phyloP scores from a whole-genome alignment of 192 early-diverging fungal genomes.

The Backusella morwellensis region DNA sequence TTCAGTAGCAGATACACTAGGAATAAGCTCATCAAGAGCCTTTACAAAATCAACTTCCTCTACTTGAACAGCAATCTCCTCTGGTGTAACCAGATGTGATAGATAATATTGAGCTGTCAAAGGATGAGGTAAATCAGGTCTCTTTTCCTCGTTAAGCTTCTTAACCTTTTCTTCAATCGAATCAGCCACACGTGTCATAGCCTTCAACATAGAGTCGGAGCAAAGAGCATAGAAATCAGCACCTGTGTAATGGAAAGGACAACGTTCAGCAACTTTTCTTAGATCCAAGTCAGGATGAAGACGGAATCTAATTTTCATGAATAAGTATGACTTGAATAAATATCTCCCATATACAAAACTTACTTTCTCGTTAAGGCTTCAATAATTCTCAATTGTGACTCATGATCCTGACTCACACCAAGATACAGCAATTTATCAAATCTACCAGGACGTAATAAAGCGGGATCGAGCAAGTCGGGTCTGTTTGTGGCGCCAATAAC shows the following conservation, averaged over 20 bases:
- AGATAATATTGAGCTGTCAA: constrained; percentile 91
- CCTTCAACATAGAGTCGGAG: constrained; percentile 96
- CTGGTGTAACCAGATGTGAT: constrained; percentile 71
- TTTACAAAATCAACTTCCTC: constrained; percentile 76
- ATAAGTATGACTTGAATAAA: not conserved
- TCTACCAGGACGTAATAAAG: constrained; percentile 90
- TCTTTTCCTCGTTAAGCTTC: constrained; percentile 39
- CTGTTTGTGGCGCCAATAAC: constrained; percentile 99
- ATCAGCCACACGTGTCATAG: constrained; percentile 87
- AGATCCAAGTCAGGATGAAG: constrained; percentile 79
- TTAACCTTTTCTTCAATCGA: constrained; percentile 58
- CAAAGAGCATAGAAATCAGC: constrained; percentile 99
- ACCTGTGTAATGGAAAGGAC: constrained; percentile 93
- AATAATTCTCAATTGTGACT: constrained; percentile 83
- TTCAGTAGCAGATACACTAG: constrained; percentile 85
- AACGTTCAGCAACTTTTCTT: constrained; percentile 70
- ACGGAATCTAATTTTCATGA: constrained; percentile 60
- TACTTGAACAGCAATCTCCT: constrained; percentile 81
- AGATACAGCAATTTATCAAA: constrained; percentile 98
- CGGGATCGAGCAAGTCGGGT: constrained; percentile 94
- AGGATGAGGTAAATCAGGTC: constrained; percentile 47
- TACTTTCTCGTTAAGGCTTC: constrained; percentile 92
- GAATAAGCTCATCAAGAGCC: constrained; percentile 84
- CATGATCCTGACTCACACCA: constrained; percentile 90
- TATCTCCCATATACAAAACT: not conserved